Evolutionary conservation across 2,329 filamentous ascomycete genomes (phyloP).

Genomic region (Tolypocladium tropicale): DNA sequence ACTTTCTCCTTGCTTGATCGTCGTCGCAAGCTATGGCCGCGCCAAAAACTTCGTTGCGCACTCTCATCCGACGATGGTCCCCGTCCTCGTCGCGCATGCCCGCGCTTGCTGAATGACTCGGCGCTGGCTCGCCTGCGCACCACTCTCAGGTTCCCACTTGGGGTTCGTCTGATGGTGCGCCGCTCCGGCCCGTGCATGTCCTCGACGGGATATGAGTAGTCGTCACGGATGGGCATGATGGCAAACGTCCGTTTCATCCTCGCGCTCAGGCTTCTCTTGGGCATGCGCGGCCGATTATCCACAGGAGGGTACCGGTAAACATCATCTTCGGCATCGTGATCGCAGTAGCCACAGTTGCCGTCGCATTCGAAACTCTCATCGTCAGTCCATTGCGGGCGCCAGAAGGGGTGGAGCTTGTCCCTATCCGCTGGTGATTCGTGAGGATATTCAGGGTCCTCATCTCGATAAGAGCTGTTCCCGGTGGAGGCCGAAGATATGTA

Average conservation of each 20-base stretch:
- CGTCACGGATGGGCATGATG: slow-evolving; percentile 41
- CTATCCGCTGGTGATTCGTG: slow-evolving; percentile 39
- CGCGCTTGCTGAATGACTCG: slow-evolving; percentile 26
- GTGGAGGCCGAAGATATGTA: slow-evolving; percentile 17
- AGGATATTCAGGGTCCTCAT: slow-evolving; percentile 23
- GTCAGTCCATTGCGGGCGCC: slow-evolving; percentile 43
- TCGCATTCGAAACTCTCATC: slow-evolving; percentile 19
- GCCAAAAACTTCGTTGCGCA: slow-evolving; percentile 18
- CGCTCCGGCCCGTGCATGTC: slow-evolving; percentile 34
- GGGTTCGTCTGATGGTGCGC: slow-evolving; percentile 46
- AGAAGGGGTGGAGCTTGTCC: slow-evolving; percentile 48
- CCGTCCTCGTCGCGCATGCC: slow-evolving; percentile 17
- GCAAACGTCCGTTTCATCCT: slow-evolving; percentile 50
- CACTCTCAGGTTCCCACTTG: slow-evolving; percentile 50
- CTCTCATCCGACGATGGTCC: slow-evolving; percentile 20
- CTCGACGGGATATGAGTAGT: slow-evolving; percentile 20
- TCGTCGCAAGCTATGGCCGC: slow-evolving; percentile 17
- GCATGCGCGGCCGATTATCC: slow-evolving; percentile 34
- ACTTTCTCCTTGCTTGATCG: slow-evolving; percentile 13
- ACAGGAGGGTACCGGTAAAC: slow-evolving; percentile 37
- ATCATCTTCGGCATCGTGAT: slow-evolving; percentile 26
- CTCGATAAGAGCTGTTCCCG: slow-evolving; percentile 14
- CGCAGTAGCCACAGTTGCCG: slow-evolving; percentile 20
- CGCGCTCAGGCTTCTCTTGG: slow-evolving; percentile 38
- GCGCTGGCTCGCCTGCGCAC: slow-evolving; percentile 41